Evolutionary conservation across 73 alveolate genomes (phyloP).

Genomic region (Effrenium voratum): DNA sequence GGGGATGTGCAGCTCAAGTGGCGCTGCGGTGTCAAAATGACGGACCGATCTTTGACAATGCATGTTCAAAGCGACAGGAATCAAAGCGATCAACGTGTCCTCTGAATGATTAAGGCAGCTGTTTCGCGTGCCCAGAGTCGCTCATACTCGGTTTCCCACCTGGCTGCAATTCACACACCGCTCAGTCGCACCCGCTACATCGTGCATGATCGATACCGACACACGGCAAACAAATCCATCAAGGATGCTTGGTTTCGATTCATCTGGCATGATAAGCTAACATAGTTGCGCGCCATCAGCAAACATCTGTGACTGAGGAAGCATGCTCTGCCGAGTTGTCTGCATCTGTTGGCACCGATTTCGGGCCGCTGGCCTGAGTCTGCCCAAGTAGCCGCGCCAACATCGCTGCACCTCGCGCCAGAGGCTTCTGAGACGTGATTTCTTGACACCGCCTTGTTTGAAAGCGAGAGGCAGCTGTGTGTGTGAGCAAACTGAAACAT

Average conservation of each 20-base stretch:
- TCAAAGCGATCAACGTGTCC: neutral
- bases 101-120: slow-evolving; percentile 73
- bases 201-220: neutral
- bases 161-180: neutral
- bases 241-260: neutral
- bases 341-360: neutral
- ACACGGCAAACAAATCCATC: neutral
- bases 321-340: too few species aligned
- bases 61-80: too few species aligned
- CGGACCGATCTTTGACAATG: neutral
- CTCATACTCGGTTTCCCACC: slow-evolving; percentile 84
- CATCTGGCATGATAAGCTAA: too few species aligned
- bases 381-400: slow-evolving; percentile 81
- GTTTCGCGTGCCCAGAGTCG: slow-evolving; percentile 85
- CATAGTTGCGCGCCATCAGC: too few species aligned
- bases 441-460: too few species aligned
- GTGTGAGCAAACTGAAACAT: too few species aligned
- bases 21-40: neutral
- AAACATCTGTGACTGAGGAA: too few species aligned
- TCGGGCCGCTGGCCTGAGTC: slow-evolving; percentile 19
- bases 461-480: too few species aligned
- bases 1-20: too few species aligned
- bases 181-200: neutral
- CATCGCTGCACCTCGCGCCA: slow-evolving; percentile 59
- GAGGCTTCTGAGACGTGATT: neutral